phyloP scores from a whole-genome alignment of 2,329 filamentous ascomycete species.

The Alternaria sp. region DNA sequence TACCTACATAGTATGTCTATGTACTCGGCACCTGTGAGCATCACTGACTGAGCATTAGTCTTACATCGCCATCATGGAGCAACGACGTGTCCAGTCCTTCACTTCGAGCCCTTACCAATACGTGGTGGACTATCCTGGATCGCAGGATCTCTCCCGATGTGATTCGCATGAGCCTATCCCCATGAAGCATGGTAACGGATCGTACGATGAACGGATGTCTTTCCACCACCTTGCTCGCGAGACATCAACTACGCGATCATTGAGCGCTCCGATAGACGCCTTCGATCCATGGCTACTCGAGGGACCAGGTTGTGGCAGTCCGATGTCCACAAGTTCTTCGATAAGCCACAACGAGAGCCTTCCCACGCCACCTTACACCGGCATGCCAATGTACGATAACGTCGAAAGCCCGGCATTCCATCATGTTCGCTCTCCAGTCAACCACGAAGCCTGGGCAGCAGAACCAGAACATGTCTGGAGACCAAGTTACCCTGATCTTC shows the following conservation, averaged over 20 bases:
- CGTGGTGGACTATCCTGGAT: constrained; percentile 4
- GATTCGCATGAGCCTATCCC: constrained; percentile 2
- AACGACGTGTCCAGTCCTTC: constrained; percentile 13
- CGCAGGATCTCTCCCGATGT: neutral
- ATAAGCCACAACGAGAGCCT: constrained; percentile 16
- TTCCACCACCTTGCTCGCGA: constrained; percentile 4
- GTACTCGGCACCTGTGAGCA: neutral
- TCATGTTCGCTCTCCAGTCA: neutral
- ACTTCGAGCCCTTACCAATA: constrained; percentile 14
- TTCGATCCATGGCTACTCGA: constrained; percentile 24
- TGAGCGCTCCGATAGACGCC: constrained; percentile 8
- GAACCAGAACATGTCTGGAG: constrained; percentile 3
- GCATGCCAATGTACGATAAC: neutral
- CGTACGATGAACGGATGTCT: constrained; percentile 6
- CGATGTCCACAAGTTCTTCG: constrained; percentile 19
- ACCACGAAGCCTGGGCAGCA: neutral
- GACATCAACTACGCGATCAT: neutral
- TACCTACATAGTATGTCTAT: neutral
- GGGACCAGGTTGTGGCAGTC: constrained; percentile 8
- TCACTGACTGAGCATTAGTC: constrained; percentile 1
- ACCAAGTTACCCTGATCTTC: neutral
- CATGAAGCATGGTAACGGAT: constrained; percentile 6
- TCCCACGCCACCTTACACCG: constrained; percentile 15
- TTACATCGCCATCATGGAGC: constrained; percentile 10
- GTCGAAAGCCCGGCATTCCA: neutral